phyloP scores from a whole-genome alignment of 1,139 yeast genomes.

The Candida frijolesensis region DNA sequence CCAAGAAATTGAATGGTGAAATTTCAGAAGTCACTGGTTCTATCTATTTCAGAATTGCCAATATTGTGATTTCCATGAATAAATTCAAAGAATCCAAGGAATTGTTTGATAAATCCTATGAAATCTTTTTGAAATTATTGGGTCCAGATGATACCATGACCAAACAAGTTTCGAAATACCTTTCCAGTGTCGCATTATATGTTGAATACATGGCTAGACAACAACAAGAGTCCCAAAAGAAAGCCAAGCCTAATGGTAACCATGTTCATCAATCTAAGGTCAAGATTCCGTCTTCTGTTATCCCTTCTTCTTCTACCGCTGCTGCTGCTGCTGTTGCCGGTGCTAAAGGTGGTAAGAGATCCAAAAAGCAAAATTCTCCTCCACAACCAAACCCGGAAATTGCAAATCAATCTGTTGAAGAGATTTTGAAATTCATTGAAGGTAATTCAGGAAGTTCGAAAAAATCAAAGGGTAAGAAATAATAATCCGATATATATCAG shows the following conservation, averaged over 20 bases:
- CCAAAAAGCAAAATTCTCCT: conserved; percentile 29
- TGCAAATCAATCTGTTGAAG: conserved; percentile 66
- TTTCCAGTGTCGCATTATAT: conserved; percentile 50
- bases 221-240: conserved; percentile 30
- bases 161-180: conserved; percentile 65
- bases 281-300: conserved; percentile 21
- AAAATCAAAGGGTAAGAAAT: conserved; percentile 16
- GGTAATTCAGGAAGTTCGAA: conserved; percentile 35
- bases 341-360: conserved; percentile 19
- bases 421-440: conserved; percentile 66
- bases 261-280: conserved; percentile 12
- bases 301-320: conserved; percentile 10
- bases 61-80: conserved; percentile 55
- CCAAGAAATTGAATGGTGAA: conserved; percentile 54
- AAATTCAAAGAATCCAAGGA: conserved; percentile 58
- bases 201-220: conserved; percentile 35
- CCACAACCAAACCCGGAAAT: conserved; percentile 52
- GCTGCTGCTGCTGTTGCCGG: conserved; percentile 13
- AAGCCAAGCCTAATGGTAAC: conserved; percentile 13
- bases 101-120: conserved; percentile 53
- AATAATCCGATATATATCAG: conserved; percentile 7
- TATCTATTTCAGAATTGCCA: conserved; percentile 67
- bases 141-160: conserved; percentile 69
- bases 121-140: conserved; percentile 53
- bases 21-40: conserved; percentile 61